These are phyloP conservation scores for Phlyctochytrium bullatum DNA, from an alignment of 192 early-diverging fungal genomes.

Conservation along the genomic window DNA sequence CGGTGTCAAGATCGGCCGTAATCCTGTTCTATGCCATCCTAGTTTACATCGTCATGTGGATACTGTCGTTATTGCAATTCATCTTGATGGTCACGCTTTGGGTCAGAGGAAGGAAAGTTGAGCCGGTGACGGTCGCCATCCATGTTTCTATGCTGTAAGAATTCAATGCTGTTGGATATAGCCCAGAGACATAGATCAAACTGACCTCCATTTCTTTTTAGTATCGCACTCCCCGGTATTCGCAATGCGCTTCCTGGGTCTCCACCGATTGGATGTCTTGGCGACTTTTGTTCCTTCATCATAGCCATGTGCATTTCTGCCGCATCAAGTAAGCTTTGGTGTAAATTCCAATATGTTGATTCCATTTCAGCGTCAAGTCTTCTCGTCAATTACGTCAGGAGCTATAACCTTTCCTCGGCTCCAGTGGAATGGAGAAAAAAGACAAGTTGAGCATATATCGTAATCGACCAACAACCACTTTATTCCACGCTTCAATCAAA, in stretches of 20 bases:
- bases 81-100: constrained; percentile 22
- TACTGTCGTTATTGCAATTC: constrained; percentile 20
- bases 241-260: constrained; percentile 28
- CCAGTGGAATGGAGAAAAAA: too few relatives aligned
- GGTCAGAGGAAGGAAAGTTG: constrained; percentile 26
- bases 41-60: constrained; percentile 24
- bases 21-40: constrained; percentile 18
- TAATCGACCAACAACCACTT: too few relatives aligned
- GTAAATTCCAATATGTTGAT: too few relatives aligned
- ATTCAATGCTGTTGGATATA: background rate
- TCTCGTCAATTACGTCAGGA: too few relatives aligned
- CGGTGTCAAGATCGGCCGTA: constrained; percentile 4
- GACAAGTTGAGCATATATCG: too few relatives aligned
- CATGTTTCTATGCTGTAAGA: background rate
- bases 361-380: too few relatives aligned
- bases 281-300: constrained; percentile 23
- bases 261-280: constrained; percentile 18
- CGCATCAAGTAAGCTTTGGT: background rate
- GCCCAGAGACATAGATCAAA: background rate
- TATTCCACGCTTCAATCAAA: too few relatives aligned
- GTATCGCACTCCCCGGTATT: constrained; percentile 29
- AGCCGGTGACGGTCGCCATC: constrained; percentile 29
- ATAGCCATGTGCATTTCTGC: constrained; percentile 24
- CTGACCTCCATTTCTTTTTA: too few relatives aligned
- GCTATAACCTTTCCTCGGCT: too few relatives aligned